Conservation (phyloP, 768 basidiomycete species). For the Mycena floridula region DNA sequence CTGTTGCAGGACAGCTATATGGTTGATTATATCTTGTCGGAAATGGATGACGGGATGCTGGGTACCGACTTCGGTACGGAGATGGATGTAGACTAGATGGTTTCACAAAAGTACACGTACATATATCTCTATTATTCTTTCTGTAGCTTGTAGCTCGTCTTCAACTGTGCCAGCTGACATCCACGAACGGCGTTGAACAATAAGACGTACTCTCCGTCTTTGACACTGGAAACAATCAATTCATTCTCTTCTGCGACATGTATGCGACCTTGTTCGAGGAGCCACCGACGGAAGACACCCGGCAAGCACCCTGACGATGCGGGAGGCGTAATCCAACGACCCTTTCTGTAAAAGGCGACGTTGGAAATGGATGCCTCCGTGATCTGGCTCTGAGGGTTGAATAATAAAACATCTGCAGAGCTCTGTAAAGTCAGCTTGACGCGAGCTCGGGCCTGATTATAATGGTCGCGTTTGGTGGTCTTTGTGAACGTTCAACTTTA, state of each 20-base stretch:
- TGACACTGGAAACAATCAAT: slow-evolving; percentile 36
- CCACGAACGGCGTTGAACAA: slow-evolving; percentile 71
- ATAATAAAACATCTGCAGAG: slow-evolving; percentile 56
- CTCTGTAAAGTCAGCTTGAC: slow-evolving; percentile 26
- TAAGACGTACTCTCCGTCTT: slow-evolving; percentile 57
- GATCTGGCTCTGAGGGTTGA: slow-evolving; percentile 41
- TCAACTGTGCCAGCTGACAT: slow-evolving; percentile 42
- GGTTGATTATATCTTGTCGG: slow-evolving; percentile 81
- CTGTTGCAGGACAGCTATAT: slow-evolving; percentile 94
- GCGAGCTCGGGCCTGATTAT: slow-evolving; percentile 59
- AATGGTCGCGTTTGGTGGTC: slow-evolving; percentile 57
- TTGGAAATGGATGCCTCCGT: slow-evolving; percentile 72
- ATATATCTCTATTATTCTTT: background rate
- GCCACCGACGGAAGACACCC: slow-evolving; percentile 64
- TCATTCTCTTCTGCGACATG: slow-evolving; percentile 39
- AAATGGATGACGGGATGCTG: slow-evolving; percentile 83
- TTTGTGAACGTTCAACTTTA: no score
- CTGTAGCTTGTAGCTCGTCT: background rate
- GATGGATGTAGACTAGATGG: slow-evolving; percentile 22
- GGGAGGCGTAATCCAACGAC: slow-evolving; percentile 63
- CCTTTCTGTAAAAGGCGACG: slow-evolving; percentile 54
- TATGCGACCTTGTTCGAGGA: slow-evolving; percentile 55
- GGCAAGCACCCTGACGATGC: slow-evolving; percentile 59
- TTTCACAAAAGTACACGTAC: slow-evolving; percentile 1
- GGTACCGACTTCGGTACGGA: slow-evolving; percentile 42